These are phyloP conservation scores for Viola odorata DNA, from an alignment of 345 rosid species.

Conservation along the genomic window DNA sequence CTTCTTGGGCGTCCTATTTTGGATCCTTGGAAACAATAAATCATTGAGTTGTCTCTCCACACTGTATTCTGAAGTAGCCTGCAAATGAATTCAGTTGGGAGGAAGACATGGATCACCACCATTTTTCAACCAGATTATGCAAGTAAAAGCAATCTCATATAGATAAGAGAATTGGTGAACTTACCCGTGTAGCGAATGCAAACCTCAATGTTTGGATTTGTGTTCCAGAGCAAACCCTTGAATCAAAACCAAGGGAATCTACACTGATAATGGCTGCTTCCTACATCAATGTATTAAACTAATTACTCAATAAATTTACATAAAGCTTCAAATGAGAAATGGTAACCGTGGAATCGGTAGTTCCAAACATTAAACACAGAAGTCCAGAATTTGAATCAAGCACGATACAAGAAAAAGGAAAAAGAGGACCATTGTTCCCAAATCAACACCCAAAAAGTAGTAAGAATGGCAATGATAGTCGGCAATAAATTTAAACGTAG, in stretches of 20 bases:
- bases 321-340: background rate
- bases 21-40: slow-evolving; percentile 52
- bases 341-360: no score
- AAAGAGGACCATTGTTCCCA: no score
- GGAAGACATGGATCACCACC: background rate
- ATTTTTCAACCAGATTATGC: background rate
- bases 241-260: slow-evolving; percentile 79
- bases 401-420: no score
- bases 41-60: slow-evolving; percentile 76
- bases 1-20: slow-evolving; percentile 24
- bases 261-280: slow-evolving; percentile 59
- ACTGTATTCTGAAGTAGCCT: slow-evolving; percentile 77
- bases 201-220: slow-evolving; percentile 77
- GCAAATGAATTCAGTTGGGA: slow-evolving; percentile 20
- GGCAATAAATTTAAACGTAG: no score
- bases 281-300: slow-evolving; percentile 29
- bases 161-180: background rate
- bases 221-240: slow-evolving; percentile 80
- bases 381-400: no score
- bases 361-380: no score
- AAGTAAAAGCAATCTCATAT: background rate
- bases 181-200: slow-evolving; percentile 65
- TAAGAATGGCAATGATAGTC: no score
- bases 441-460: no score
- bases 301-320: background rate